These are phyloP conservation scores for Lagenidium giganteum DNA, from an alignment of 352 stramenopile genomes.

Conservation along the genomic window DNA sequence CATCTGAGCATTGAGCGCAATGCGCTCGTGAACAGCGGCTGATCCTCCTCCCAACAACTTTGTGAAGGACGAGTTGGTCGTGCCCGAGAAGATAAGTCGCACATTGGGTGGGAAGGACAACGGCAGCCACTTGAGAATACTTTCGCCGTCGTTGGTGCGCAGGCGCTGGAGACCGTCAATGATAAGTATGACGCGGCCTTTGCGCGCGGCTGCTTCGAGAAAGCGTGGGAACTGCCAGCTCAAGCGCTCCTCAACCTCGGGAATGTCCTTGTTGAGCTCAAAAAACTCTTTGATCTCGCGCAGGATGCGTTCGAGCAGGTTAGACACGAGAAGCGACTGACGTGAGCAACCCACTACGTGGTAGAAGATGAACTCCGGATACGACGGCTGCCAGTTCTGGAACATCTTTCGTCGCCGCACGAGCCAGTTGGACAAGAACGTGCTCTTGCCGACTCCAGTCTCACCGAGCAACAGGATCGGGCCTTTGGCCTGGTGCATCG, in stretches of 20 bases:
- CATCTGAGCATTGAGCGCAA: constrained; percentile 57
- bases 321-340: constrained; percentile 82
- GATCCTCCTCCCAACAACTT: constrained; percentile 26
- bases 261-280: constrained; percentile 82
- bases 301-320: constrained; percentile 83
- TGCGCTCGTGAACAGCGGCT: constrained; percentile 32
- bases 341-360: constrained; percentile 87
- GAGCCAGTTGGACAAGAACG: constrained; percentile 81
- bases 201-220: constrained; percentile 85
- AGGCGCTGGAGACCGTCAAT: constrained; percentile 88
- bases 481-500: constrained; percentile 74
- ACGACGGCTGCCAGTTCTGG: constrained; percentile 77
- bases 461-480: constrained; percentile 74
- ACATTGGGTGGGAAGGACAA: constrained; percentile 85
- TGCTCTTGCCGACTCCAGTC: constrained; percentile 65
- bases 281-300: constrained; percentile 90
- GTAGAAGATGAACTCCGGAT: constrained; percentile 88
- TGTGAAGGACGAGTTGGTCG: constrained; percentile 37
- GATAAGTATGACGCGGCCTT: constrained; percentile 86
- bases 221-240: constrained; percentile 91
- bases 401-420: constrained; percentile 82
- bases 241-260: constrained; percentile 80
- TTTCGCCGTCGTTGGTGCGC: constrained; percentile 81
- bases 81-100: constrained; percentile 78
- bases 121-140: constrained; percentile 89